Evolutionary conservation across 768 basidiomycete species (phyloP).

Genomic region (Daedaleopsis nitida): DNA sequence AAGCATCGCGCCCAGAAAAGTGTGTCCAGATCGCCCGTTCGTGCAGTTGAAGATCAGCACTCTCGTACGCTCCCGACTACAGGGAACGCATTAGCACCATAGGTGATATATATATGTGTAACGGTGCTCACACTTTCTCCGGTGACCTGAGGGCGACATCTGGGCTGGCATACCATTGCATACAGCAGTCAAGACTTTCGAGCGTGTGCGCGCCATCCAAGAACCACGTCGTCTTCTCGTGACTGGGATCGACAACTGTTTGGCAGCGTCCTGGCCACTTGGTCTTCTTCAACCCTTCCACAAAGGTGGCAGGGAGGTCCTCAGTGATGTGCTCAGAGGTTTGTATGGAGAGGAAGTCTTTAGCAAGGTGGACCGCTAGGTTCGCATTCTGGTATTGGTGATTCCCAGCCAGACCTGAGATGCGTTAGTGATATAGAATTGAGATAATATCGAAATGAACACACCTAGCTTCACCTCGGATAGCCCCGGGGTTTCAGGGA

Average conservation of each 20-base stretch:
- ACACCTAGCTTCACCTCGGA: constrained; percentile 63
- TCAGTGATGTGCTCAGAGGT: constrained; percentile 30
- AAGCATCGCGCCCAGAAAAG: constrained; percentile 66
- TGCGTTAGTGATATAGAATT: constrained; percentile 2
- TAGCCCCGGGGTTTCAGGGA: constrained; percentile 54
- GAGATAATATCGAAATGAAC: constrained; percentile 11
- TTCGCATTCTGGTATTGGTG: constrained; percentile 91
- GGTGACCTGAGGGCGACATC: constrained; percentile 46
- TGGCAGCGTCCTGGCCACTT: constrained; percentile 98
- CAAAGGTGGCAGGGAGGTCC: constrained; percentile 53
- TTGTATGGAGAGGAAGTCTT: constrained; percentile 55
- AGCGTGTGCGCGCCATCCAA: constrained; percentile 95
- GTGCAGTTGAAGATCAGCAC: constrained; percentile 96
- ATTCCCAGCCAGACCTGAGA: constrained; percentile 73
- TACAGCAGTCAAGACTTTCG: constrained; percentile 86
- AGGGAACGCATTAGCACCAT: not conserved
- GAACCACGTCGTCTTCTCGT: constrained; percentile 71
- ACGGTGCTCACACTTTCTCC: constrained; percentile 8
- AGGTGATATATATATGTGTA: not conserved
- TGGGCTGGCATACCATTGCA: constrained; percentile 83
- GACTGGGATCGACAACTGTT: constrained; percentile 62
- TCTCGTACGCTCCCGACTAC: constrained; percentile 37
- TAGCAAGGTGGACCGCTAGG: constrained; percentile 76
- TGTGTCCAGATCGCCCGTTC: constrained; percentile 77
- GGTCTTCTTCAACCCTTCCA: constrained; percentile 64